Percentiles rank a stretch among this genome's conserved stretches.
Evolutionary conservation across 768 basidiomycete genomes (phyloP).

Genomic region (Dendrothele bispora): DNA sequence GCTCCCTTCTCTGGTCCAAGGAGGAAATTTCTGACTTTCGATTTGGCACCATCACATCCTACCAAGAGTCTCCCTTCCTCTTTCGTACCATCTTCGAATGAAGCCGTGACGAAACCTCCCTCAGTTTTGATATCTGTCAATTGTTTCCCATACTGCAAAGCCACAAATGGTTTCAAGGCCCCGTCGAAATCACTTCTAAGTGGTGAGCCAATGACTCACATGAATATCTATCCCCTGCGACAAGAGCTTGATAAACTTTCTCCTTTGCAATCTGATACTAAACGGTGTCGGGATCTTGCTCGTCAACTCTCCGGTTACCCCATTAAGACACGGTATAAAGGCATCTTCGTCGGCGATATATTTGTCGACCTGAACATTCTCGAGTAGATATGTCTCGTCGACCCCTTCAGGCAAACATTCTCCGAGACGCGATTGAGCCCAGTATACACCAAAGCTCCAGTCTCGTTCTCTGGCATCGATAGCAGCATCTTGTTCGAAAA

Average conservation of each 20-base stretch:
- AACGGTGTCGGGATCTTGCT: not conserved
- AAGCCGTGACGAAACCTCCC: not conserved
- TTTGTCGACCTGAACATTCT: not conserved
- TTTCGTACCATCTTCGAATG: not conserved
- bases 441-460: not conserved
- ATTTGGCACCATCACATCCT: not conserved
- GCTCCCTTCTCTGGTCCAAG: not conserved
- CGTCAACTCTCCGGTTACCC: not conserved
- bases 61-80: conserved; percentile 1
- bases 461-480: not conserved
- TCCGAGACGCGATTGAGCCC: not conserved
- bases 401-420: not conserved
- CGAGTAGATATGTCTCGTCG: not conserved
- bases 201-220: not conserved
- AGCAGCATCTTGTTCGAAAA: not conserved
- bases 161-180: too few species aligned
- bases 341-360: not conserved
- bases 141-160: not conserved
- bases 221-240: not conserved
- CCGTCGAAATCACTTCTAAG: not conserved
- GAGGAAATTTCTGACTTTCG: not conserved
- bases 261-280: not conserved
- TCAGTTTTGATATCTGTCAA: not conserved
- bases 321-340: not conserved
- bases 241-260: not conserved